Conservation (phyloP, 805 yeast genomes). For the Pichia cephalocereana region DNA sequence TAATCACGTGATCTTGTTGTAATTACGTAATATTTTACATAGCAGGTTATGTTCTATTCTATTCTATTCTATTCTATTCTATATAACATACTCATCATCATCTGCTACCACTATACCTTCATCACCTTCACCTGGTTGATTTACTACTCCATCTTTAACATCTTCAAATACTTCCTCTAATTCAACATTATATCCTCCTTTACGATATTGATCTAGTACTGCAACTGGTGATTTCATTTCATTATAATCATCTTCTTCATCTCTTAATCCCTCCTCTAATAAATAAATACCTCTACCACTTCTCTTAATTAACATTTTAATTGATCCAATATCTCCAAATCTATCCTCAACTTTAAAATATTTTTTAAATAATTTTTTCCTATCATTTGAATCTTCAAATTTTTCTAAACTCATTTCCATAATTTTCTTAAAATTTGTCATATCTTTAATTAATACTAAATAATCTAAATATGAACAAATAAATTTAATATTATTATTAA, state of each 20-base stretch:
- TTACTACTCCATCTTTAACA: too few relatives aligned
- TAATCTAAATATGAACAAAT: slow-evolving; percentile 64
- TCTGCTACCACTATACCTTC: too few relatives aligned
- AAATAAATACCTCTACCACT: slow-evolving; percentile 30
- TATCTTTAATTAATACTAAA: slow-evolving; percentile 55
- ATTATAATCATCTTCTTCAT: not conserved
- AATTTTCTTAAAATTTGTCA: slow-evolving; percentile 65
- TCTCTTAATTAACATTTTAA: slow-evolving; percentile 56
- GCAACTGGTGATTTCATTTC: not conserved
- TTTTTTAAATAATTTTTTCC: slow-evolving; percentile 39
- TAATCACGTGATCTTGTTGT: too few relatives aligned
- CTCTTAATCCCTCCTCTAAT: not conserved
- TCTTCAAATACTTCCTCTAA: not conserved
- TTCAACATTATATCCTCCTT: not conserved
- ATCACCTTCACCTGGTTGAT: too few relatives aligned
- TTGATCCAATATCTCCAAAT: slow-evolving; percentile 61
- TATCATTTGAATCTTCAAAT: slow-evolving; percentile 18
- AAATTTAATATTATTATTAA: slow-evolving; percentile 46
- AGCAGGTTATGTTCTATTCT: too few relatives aligned
- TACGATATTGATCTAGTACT: not conserved
- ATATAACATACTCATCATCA: too few relatives aligned
- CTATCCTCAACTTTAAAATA: slow-evolving; percentile 62
- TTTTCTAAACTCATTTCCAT: slow-evolving; percentile 70
- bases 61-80: too few relatives aligned
- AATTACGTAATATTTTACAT: too few relatives aligned